Evolutionary conservation across 192 early-diverging fungal genomes (phyloP).

Genomic region (Coemansia pectinata): DNA sequence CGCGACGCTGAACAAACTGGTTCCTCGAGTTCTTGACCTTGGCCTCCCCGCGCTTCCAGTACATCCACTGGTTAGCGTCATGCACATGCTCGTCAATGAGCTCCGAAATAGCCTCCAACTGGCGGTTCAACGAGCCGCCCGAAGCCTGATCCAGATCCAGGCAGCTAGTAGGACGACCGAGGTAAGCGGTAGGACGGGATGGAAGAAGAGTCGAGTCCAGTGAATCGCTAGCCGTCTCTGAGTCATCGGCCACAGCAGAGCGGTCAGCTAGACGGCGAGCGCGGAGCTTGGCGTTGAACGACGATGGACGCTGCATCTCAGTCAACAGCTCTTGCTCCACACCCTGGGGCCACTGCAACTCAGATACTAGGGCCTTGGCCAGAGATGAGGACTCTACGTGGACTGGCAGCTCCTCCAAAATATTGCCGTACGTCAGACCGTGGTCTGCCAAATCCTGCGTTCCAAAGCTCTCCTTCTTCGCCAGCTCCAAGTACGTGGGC

Average conservation of each 20-base stretch:
- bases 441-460: conserved; percentile 74
- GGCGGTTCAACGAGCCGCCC: conserved; percentile 26
- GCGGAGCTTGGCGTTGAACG: conserved; percentile 60
- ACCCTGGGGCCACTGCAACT: conserved; percentile 60
- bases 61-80: conserved; percentile 89
- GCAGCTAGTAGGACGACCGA: conserved; percentile 61
- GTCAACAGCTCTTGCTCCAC: conserved; percentile 65
- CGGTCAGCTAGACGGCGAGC: conserved; percentile 59
- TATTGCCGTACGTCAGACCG: conserved; percentile 78
- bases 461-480: conserved; percentile 81
- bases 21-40: conserved; percentile 82
- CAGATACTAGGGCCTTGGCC: conserved; percentile 73
- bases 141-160: conserved; percentile 68
- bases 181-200: conserved; percentile 45
- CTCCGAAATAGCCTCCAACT: conserved; percentile 80
- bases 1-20: conserved; percentile 61
- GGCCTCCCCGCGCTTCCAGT: conserved; percentile 90
- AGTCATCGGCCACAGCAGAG: conserved; percentile 64
- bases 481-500: conserved; percentile 80
- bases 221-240: conserved; percentile 28
- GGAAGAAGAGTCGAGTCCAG: conserved; percentile 31
- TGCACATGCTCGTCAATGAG: conserved; percentile 90
- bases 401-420: conserved; percentile 91
- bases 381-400: conserved; percentile 82
- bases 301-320: conserved; percentile 60